Base-by-base conservation (phyloP, 306 rosid genomes). In the Castanea sativa region DNA sequence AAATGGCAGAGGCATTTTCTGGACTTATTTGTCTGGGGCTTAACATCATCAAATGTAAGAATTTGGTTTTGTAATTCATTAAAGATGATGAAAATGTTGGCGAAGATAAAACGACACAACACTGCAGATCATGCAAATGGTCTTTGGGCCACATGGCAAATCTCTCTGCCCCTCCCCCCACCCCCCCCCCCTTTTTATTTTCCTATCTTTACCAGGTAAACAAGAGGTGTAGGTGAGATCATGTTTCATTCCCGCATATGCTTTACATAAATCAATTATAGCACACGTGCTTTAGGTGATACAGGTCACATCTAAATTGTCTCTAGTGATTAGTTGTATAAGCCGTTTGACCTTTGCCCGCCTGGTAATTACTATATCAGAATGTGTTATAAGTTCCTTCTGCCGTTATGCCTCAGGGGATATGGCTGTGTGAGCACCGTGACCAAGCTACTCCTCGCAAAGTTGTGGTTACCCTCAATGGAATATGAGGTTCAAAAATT, bases 371-470 rank as follows among this genome's bases (percentile, higher is more conserved):
- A 21, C 27, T 59, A 25, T 49, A 61, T 58, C 72, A 41, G 38
- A 14, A 16, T 3, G 33, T 25, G 6, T 70, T 23, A 8, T 53
- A 6, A 9, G 38, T 33, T 33, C 55, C 67, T 53, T 55, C n/a
- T 65, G 77, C 49, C 73, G 4, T 73, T 61, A 38, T 89, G 73
- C 77, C 83, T 58, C 86, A 94, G 97, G 97, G 98, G 51, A 94
- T 94, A 89, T 94, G 97, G 98, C 89, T 92, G 18, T 92, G 97
- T 73, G 97, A 92, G 90, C 96, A 92, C 81, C 91, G 97, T 56
- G 97, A 92, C 84, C 55, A 71, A 65, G 91, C 97, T 43, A 85
- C 92, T 72, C 81, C 93, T 0, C 84, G 97, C 79, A 87, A 87
- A 43, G 87, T 92, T 76, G 96, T 92, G 76, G 87, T 90, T 83